Evolutionary conservation across 2,329 filamentous ascomycete genomes (phyloP).

Genomic region (Trichoderma afroharzianum): DNA sequence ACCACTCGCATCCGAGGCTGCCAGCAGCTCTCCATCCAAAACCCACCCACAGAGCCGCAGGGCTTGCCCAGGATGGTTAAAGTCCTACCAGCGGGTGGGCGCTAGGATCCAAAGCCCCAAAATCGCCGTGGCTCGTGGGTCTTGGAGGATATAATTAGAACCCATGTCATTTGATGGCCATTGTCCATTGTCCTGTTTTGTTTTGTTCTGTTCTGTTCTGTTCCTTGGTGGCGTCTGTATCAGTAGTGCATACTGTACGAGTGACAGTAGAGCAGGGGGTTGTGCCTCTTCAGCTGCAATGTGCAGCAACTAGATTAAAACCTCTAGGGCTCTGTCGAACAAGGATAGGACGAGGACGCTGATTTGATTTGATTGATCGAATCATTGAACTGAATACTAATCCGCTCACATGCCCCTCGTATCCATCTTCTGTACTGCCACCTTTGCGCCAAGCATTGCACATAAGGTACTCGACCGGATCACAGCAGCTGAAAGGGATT

Average conservation of each 20-base stretch:
- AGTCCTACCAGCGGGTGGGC: neutral
- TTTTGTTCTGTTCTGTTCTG: neutral
- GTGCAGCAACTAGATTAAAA: too few relatives aligned
- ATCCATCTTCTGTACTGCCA: neutral
- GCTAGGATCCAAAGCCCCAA: neutral
- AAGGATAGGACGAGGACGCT: neutral
- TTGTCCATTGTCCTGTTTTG: neutral
- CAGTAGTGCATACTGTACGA: too few relatives aligned
- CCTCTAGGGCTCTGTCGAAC: neutral
- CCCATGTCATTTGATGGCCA: neutral
- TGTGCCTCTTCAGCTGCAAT: neutral
- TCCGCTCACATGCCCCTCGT: neutral
- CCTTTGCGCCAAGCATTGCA: neutral
- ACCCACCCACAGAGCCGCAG: neutral
- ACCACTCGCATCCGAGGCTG: neutral
- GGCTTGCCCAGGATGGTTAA: neutral
- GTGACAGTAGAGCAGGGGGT: too few relatives aligned
- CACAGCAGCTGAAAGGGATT: neutral
- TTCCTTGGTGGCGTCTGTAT: neutral
- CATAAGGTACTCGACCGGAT: neutral
- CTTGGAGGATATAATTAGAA: neutral
- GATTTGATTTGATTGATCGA: too few relatives aligned
- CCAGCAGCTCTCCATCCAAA: neutral
- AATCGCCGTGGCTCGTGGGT: neutral
- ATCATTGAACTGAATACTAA: neutral